Evolutionary conservation across 208 protist genomes (phyloP).

Genomic region (Trypanosomatidae sp.): DNA sequence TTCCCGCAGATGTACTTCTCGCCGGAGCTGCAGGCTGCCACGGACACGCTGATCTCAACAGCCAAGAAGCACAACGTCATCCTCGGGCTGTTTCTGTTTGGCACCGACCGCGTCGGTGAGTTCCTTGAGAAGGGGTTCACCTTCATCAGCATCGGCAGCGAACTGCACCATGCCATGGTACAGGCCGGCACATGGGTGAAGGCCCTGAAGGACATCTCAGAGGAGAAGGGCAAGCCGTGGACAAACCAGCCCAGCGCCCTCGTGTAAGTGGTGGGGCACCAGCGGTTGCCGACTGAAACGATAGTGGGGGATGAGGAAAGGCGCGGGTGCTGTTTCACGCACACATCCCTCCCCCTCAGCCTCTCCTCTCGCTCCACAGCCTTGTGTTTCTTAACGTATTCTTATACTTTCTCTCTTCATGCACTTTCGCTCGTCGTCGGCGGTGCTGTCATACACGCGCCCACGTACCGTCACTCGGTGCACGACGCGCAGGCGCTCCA

Average conservation of each 20-base stretch:
- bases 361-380: neutral
- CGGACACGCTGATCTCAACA: conserved; percentile 63
- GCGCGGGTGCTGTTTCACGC: neutral
- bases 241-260: conserved; percentile 65
- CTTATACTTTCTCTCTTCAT: neutral
- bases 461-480: neutral
- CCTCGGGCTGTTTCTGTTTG: conserved; percentile 77
- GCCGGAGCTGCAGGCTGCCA: conserved; percentile 63
- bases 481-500: neutral
- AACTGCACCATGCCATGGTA: conserved; percentile 77
- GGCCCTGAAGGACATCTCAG: conserved; percentile 52
- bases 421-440: neutral
- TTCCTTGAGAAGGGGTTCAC: conserved; percentile 84
- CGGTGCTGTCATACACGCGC: neutral
- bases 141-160: conserved; percentile 81
- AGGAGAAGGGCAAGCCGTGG: conserved; percentile 60
- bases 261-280: conserved; percentile 36
- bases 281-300: neutral
- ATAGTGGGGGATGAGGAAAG: neutral
- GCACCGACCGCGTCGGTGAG: conserved; percentile 77
- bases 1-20: conserved; percentile 87
- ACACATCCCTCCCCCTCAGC: neutral
- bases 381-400: neutral
- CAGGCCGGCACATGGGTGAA: conserved; percentile 66
- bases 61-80: conserved; percentile 72